Evolutionary conservation across 257 asterid species (phyloP), one percentile per base, ranked within the genome.

Genomic region (Capsicum rhomboideum): DNA sequence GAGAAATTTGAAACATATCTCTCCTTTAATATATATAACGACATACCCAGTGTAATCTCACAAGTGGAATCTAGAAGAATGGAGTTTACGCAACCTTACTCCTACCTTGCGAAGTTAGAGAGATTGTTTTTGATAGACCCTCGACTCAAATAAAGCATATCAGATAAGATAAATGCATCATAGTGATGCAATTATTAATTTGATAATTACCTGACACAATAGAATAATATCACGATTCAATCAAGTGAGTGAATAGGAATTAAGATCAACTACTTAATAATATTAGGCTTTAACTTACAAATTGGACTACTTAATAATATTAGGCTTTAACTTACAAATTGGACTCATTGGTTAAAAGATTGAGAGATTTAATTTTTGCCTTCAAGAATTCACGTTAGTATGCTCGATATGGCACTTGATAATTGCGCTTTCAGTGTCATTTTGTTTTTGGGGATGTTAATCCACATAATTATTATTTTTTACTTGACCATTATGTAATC

Each of bases 41-140:
- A 1, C 68, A 58, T 58, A 21, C 17, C 0, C 0, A 23, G 9
- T 23, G 9, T 59, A 59, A 59, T 59, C 6, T 3, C 8, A 21
- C 34, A 10, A 59, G 8, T 59, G 68, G 1, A 23, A 59, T 21
- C 4, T 61, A 0, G 34, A 4, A 23, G 34, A 5, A 23, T 21
- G 31, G 31, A 59, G 67, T 4, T 17, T 21, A 10, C 17, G 17
- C 3, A 59, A 0, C 67, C 31, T 59, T 59, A 23, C 67, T 59
- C 34, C 17, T 21, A 1, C 34, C 68, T 61, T 61, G 34, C 14
- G 0, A 58, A n/a, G 29, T 26, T 58, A 58, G 66, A 58, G 26
- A 21, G 67, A 21, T 58, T 58, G n/a, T n/a, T n/a, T 58, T 0
- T 0, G 2, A 10, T 58, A 10, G n/a, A 58, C n/a, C 14, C 14